Conservation (phyloP, 176 grass and related monocot genomes). For the Zoysia japonica region DNA sequence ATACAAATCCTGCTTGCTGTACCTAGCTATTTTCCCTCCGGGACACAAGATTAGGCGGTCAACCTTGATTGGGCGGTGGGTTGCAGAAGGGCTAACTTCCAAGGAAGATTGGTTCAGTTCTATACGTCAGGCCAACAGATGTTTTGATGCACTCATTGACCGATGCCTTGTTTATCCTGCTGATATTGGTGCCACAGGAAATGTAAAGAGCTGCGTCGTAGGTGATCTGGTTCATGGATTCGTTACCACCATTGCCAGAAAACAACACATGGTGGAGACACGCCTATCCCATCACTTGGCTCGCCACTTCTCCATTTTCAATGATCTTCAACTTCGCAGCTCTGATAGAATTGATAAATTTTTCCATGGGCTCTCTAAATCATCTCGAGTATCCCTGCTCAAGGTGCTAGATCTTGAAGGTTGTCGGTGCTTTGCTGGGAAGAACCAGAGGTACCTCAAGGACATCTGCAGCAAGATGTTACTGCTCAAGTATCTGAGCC, state of each 20-base stretch:
- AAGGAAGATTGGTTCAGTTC: background rate
- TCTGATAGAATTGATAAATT: background rate
- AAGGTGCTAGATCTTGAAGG: constrained; percentile 45
- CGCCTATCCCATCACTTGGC: constrained; percentile 26
- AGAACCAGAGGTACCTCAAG: constrained; percentile 2
- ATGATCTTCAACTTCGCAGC: background rate
- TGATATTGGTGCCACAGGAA: background rate
- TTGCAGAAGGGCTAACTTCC: background rate
- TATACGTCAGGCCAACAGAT: background rate
- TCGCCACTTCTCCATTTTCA: constrained; percentile 36
- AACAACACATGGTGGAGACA: background rate
- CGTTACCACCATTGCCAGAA: background rate
- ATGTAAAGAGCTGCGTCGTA: background rate
- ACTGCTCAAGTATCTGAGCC: constrained; percentile 39
- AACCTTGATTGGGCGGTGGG: background rate
- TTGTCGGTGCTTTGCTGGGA: background rate
- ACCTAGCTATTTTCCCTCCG: constrained; percentile 20
- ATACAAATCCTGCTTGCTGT: constrained; percentile 16
- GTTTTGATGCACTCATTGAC: background rate
- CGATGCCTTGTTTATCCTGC: background rate
- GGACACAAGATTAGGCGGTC: constrained; percentile 4
- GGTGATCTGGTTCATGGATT: background rate
- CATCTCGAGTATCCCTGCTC: background rate
- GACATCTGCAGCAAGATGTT: constrained; percentile 21
- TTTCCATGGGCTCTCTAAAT: background rate